Base-by-base conservation (phyloP, 1,284 basidiomycete species). In the Apiotrichum gracile region DNA sequence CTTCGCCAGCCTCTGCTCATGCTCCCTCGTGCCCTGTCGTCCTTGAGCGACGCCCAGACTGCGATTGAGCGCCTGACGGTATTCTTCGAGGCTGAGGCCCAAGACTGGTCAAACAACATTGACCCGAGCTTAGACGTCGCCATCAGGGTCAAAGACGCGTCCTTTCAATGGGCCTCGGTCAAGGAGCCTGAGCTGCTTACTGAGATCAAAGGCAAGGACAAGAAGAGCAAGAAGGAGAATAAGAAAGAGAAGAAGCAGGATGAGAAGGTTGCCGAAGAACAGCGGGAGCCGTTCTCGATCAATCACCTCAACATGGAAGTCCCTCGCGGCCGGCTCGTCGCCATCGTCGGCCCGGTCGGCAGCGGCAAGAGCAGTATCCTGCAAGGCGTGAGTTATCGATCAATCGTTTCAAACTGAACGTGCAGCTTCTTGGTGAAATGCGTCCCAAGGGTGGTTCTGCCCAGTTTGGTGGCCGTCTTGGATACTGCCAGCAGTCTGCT, bases 401-500 rank as follows among this genome's bases (percentile, higher is more conserved):
- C 22, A 9, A 19, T 3, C 4, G 1, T 12, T 3, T 12, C 7
- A 7, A 34, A 19, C 31, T 24, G 37, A 29, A 42, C 40, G 7
- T 34, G 13, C 55, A 69, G 67, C 60, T 71, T 29, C 81, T 88
- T 27, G 86, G 86, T 9, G 86, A 88, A 72, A 88, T 88, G 86
- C 78, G 81, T 34, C 77, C 74, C 42, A 67, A 78, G 0, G 63
- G 69, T 4, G 87, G 86, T 0, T 67, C 74, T 3, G 80, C 86
- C 29, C 74, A 73, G 0, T 83, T 85, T 62, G 85, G 87, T 41
- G 87, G 86, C 1, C 79, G 78, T 9, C 80, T 91, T 1, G 85
- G 82, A 0, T 93, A 91, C 74, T 91, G 87, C 68, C 82, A 88
- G 4, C 68, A 70, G 55, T 83, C 79, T 24, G 86, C 90, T 2